A percentile compares a stretch with the other conserved stretches of the same genome.
These are phyloP conservation scores for Lachnellula cervina DNA, from an alignment of 2,329 filamentous ascomycete genomes.

Conservation along the genomic window DNA sequence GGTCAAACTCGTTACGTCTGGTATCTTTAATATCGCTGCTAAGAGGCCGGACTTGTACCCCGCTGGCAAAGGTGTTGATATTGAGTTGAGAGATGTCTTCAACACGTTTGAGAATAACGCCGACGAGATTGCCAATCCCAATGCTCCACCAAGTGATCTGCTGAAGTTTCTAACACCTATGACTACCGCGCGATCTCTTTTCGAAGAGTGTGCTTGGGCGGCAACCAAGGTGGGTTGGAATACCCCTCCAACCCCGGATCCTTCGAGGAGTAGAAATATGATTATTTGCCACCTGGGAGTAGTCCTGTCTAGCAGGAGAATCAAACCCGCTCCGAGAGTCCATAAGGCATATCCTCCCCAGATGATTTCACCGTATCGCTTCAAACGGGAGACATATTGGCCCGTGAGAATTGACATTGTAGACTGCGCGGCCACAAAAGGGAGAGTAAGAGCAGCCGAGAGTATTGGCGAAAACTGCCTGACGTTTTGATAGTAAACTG, in stretches of 20 bases:
- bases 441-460: constrained; percentile 48
- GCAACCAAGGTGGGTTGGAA: constrained; percentile 50
- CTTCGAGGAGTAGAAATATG: constrained; percentile 45
- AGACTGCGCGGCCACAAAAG: constrained; percentile 45
- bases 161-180: constrained; percentile 61
- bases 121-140: constrained; percentile 53
- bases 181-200: constrained; percentile 54
- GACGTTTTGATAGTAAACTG: constrained; percentile 58
- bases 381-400: constrained; percentile 51
- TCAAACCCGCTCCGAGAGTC: constrained; percentile 49
- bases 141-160: constrained; percentile 52
- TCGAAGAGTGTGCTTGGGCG: constrained; percentile 51
- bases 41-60: constrained; percentile 18
- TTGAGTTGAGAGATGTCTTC: constrained; percentile 14
- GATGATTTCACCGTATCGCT: constrained; percentile 56
- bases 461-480: constrained; percentile 31
- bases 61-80: constrained; percentile 15
- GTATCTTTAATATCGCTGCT: constrained; percentile 24
- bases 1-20: constrained; percentile 17
- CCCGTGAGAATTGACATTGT: constrained; percentile 45
- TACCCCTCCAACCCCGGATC: constrained; percentile 47
- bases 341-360: constrained; percentile 34
- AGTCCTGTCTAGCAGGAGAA: constrained; percentile 42
- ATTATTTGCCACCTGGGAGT: constrained; percentile 45
- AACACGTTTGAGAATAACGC: constrained; percentile 41